These are phyloP conservation scores for Erodium texanum DNA, from an alignment of 441 rosid genomes.

Conservation along the genomic window DNA sequence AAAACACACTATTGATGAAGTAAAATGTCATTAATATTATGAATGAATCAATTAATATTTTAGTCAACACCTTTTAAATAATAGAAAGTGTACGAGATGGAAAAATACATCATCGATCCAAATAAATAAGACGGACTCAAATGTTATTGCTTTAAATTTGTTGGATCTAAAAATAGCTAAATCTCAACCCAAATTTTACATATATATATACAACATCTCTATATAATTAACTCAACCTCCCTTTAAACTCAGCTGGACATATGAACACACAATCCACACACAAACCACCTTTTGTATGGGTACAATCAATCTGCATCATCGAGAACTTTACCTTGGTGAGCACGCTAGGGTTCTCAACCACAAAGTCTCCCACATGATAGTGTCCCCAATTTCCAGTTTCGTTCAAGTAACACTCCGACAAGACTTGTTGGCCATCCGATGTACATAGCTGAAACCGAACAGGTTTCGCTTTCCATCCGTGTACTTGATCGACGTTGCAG, in stretches of 20 bases:
- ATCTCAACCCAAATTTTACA: neutral
- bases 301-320: constrained; percentile 74
- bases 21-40: no score
- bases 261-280: constrained; percentile 49
- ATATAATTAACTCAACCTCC: neutral
- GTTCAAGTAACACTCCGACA: constrained; percentile 36
- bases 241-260: constrained; percentile 24
- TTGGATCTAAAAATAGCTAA: neutral
- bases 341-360: constrained; percentile 26
- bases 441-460: constrained; percentile 52
- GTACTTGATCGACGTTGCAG: constrained; percentile 49
- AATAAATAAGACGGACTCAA: no score
- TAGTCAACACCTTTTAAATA: no score
- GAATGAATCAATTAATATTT: no score
- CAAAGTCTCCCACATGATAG: constrained; percentile 64
- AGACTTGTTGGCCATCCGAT: constrained; percentile 44
- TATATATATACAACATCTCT: neutral
- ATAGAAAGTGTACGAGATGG: no score
- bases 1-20: no score
- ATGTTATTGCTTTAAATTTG: no score
- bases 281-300: constrained; percentile 71
- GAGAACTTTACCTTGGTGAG: constrained; percentile 46
- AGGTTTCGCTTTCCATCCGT: constrained; percentile 74
- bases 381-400: constrained; percentile 50
- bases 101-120: no score